These are phyloP conservation scores for Pseudomassariella vexata DNA, from an alignment of 2,329 filamentous ascomycete genomes.

Conservation along the genomic window DNA sequence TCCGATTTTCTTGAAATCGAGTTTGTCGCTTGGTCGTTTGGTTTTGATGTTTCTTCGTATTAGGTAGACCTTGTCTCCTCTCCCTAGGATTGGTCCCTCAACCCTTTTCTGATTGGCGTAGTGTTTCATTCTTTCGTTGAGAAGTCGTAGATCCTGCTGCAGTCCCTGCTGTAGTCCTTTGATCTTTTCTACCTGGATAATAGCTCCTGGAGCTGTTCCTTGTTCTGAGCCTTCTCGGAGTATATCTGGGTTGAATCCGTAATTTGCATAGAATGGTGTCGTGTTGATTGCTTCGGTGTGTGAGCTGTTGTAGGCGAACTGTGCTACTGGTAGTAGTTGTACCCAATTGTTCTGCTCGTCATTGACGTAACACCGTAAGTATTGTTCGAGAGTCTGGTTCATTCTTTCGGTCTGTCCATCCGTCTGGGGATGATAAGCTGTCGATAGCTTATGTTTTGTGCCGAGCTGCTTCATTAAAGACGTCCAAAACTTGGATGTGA, in stretches of 20 bases:
- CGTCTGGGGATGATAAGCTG: conserved; percentile 5
- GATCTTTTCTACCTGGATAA: not conserved
- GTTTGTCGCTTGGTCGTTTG: conserved; percentile 3
- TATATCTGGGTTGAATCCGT: not conserved
- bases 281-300: conserved; percentile 1
- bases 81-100: not conserved
- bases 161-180: not conserved
- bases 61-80: conserved; percentile 5
- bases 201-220: not conserved
- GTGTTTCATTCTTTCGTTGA: not conserved
- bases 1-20: conserved; percentile 3
- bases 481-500: no score
- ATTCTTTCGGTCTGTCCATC: conserved; percentile 7
- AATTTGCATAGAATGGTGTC: conserved; percentile 1
- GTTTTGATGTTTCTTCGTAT: conserved; percentile 2
- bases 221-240: not conserved
- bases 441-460: no score
- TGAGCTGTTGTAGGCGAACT: conserved; percentile 7
- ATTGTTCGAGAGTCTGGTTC: conserved; percentile 5
- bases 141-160: not conserved
- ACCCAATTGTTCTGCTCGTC: conserved; percentile 11
- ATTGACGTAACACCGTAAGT: conserved; percentile 7
- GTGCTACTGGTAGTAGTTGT: conserved; percentile 1
- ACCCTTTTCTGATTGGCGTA: conserved; percentile 1
- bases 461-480: no score